Conservation (phyloP, 768 basidiomycete genomes). For the Phallus indusiatus region DNA sequence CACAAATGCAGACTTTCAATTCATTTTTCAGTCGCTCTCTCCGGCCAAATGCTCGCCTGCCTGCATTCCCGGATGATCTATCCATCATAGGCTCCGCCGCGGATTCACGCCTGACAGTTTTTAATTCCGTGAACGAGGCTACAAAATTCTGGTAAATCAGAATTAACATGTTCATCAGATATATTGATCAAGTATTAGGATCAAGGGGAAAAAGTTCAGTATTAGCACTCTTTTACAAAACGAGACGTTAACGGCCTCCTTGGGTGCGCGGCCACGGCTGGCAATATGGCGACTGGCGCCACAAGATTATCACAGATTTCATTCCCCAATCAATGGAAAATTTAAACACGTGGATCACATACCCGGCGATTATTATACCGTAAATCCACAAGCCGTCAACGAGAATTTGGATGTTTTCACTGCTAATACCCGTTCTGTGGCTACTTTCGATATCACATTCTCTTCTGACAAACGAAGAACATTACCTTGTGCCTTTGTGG, state of each 20-base stretch:
- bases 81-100: constrained; percentile 53
- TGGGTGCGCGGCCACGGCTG: constrained; percentile 26
- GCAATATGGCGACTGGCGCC: constrained; percentile 76
- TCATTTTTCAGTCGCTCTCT: constrained; percentile 40
- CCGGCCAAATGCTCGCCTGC: constrained; percentile 48
- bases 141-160: constrained; percentile 53
- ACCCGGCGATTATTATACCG: constrained; percentile 19
- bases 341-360: background rate
- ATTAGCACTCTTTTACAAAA: constrained; percentile 44
- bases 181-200: constrained; percentile 24
- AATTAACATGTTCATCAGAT: too few relatives aligned
- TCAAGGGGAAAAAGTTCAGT: constrained; percentile 67
- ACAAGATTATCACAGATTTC: constrained; percentile 76
- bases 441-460: constrained; percentile 37
- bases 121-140: constrained; percentile 45
- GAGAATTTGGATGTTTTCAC: constrained; percentile 60
- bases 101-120: constrained; percentile 68
- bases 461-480: constrained; percentile 20
- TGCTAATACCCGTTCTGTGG: constrained; percentile 49
- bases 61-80: constrained; percentile 44
- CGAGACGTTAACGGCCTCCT: constrained; percentile 28
- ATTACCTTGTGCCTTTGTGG: constrained; percentile 53
- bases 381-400: constrained; percentile 75
- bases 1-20: constrained; percentile 17
- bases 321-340: constrained; percentile 45